phyloP scores from a whole-genome alignment of 805 yeast species.

The Hermanozyma aechmeae region DNA sequence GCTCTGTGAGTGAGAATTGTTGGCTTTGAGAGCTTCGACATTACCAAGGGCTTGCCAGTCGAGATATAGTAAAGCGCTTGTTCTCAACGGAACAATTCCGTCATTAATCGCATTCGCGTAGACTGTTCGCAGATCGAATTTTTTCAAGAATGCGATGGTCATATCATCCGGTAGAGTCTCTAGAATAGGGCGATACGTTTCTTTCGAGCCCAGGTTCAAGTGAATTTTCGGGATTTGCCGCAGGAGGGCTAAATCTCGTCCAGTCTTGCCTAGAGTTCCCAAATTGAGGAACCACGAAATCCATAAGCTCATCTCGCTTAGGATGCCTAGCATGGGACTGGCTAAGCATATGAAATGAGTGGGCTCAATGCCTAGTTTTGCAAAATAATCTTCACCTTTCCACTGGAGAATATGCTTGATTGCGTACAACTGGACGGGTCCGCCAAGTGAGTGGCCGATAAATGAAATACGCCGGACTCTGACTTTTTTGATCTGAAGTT shows the following conservation, averaged over 20 bases:
- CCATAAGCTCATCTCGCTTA: slow-evolving; percentile 30
- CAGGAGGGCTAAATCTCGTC: slow-evolving; percentile 33
- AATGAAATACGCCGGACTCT: slow-evolving; percentile 24
- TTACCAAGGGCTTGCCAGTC: slow-evolving; percentile 36
- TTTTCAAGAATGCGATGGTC: slow-evolving; percentile 17
- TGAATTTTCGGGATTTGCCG: slow-evolving; percentile 17
- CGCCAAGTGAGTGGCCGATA: slow-evolving; percentile 37
- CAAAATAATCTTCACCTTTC: slow-evolving; percentile 23
- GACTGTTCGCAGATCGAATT: slow-evolving; percentile 24
- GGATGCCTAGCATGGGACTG: slow-evolving; percentile 32
- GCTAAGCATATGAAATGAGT: slow-evolving; percentile 31
- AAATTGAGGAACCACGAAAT: slow-evolving; percentile 33
- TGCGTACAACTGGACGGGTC: slow-evolving; percentile 32
- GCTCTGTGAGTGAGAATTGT: no score
- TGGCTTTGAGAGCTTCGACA: slow-evolving; percentile 20
- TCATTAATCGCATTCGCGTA: slow-evolving; percentile 38
- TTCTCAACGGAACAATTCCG: slow-evolving; percentile 37
- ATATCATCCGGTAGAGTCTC: slow-evolving; percentile 33
- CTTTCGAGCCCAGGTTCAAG: slow-evolving; percentile 5
- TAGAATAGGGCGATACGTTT: slow-evolving; percentile 23
- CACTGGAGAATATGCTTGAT: slow-evolving; percentile 24
- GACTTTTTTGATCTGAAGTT: slow-evolving; percentile 5
- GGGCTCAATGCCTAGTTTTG: slow-evolving; percentile 16
- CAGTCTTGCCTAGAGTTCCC: slow-evolving; percentile 37
- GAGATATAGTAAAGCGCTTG: slow-evolving; percentile 31